Base-by-base conservation (phyloP, 2,329 filamentous ascomycete species). In the Calycina herbarum region DNA sequence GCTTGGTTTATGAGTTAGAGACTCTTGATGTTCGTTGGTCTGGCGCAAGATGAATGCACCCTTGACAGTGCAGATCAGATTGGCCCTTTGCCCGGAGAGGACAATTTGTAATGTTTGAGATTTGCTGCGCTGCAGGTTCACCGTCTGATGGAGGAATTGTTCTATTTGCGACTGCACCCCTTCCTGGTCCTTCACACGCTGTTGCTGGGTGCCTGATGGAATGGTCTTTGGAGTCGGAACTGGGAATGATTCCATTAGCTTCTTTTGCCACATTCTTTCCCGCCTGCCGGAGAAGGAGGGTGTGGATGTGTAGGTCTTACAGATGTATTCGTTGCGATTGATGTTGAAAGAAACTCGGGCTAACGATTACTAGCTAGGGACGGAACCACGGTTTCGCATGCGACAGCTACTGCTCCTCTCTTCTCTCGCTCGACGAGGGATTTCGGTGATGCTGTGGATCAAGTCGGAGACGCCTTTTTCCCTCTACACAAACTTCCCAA, bases 31-130 rank as follows among this genome's bases (percentile, higher is more conserved):
- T 51, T 51, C 45, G n/a, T 51, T 51, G 45, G 45, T 24, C 45
- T 51, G 20, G n/a, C 20, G 42, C 42, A 20, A n/a, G 17, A 45
- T n/a, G 42, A 7, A 45, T 17, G 11, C 42, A 48, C 45, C 45
- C 45, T 51, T 51, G 45, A 51, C n/a, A 3, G 45, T 24, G 45
- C 45, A 51, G 45, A 51, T 51, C 45, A 51, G 45, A 51, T 51
- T 51, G 45, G n/a, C 20, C 20, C 45, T 51, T 51, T 2, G n/a
- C 7, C 45, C n/a, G n/a, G n/a, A 20, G 45, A 51, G 45, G 45
- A 51, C 5, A 24, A 51, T 27, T 51, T 51, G 45, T 24, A 24
- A 27, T 51, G 45, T 24, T 24, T 10, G 3, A 51, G n/a, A 20
- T 11, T 51, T 5, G n/a, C 45, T 51, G 45, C n/a, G 20, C 45